phyloP scores from a whole-genome alignment of 2,329 filamentous ascomycete species.

The Hortaea werneckii region DNA sequence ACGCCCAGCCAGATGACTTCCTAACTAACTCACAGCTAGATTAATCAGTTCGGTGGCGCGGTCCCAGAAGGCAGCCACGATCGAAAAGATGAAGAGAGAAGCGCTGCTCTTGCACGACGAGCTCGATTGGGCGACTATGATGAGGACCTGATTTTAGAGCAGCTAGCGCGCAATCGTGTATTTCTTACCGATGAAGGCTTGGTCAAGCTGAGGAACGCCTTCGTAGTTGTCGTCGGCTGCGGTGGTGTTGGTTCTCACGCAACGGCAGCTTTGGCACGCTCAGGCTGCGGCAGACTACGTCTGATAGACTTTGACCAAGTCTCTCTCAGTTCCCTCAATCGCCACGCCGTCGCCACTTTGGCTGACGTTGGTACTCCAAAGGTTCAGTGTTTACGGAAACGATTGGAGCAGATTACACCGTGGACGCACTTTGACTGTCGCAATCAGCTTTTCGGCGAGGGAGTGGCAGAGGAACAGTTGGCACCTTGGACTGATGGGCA shows the following conservation, averaged over 20 bases:
- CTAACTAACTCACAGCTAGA: conserved; percentile 36
- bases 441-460: conserved; percentile 69
- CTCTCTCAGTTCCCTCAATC: conserved; percentile 82
- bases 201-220: conserved; percentile 65
- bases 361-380: conserved; percentile 90
- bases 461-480: conserved; percentile 57
- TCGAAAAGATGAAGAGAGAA: conserved; percentile 46
- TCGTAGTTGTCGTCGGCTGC: conserved; percentile 82
- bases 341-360: conserved; percentile 90
- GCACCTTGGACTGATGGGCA: conserved; percentile 52
- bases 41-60: conserved; percentile 52
- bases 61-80: conserved; percentile 29
- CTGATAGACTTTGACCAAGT: conserved; percentile 98
- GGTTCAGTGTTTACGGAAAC: conserved; percentile 69
- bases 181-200: conserved; percentile 81
- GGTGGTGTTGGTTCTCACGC: conserved; percentile 94
- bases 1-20: neutral
- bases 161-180: conserved; percentile 83
- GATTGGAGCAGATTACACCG: conserved; percentile 76
- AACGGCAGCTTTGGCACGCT: conserved; percentile 72
- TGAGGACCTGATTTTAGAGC: conserved; percentile 81
- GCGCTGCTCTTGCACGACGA: conserved; percentile 47
- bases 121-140: conserved; percentile 56
- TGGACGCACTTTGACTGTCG: conserved; percentile 85
- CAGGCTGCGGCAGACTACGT: conserved; percentile 76